These are phyloP conservation scores for Plantago elongata DNA, from an alignment of 257 asterid genomes.

Conservation along the genomic window DNA sequence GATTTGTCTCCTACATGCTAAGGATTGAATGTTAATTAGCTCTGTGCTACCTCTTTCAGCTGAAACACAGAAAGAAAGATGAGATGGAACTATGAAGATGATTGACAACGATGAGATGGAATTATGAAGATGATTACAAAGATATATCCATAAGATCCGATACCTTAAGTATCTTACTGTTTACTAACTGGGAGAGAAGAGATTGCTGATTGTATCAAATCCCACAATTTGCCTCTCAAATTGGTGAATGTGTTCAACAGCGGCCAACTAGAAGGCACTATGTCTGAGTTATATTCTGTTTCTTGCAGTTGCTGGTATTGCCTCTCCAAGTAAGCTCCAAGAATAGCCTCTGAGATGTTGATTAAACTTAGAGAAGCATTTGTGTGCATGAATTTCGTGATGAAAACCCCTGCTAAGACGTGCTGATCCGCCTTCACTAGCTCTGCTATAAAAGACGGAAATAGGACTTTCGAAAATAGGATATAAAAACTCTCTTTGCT, in stretches of 20 bases:
- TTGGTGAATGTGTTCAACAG: conserved; percentile 36
- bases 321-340: conserved; percentile 53
- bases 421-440: conserved; percentile 79
- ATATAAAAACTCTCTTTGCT: conserved; percentile 10
- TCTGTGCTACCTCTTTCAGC: too few species aligned
- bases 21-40: too few species aligned
- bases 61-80: too few species aligned
- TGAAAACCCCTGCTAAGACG: conserved; percentile 75
- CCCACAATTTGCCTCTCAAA: conserved; percentile 42
- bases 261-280: conserved; percentile 24
- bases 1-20: too few species aligned
- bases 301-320: conserved; percentile 28
- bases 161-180: not conserved
- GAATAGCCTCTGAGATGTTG: conserved; percentile 62
- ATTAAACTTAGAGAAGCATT: conserved; percentile 63
- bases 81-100: too few species aligned
- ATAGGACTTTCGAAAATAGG: conserved; percentile 48
- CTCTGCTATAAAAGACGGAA: conserved; percentile 75
- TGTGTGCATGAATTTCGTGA: conserved; percentile 59
- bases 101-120: too few species aligned
- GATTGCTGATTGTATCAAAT: conserved; percentile 51
- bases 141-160: too few species aligned
- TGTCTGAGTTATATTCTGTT: conserved; percentile 28
- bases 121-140: too few species aligned
- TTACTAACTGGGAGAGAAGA: conserved; percentile 44